Conservation (phyloP, 2,329 filamentous ascomycete species). For the Orbilia javanica region DNA sequence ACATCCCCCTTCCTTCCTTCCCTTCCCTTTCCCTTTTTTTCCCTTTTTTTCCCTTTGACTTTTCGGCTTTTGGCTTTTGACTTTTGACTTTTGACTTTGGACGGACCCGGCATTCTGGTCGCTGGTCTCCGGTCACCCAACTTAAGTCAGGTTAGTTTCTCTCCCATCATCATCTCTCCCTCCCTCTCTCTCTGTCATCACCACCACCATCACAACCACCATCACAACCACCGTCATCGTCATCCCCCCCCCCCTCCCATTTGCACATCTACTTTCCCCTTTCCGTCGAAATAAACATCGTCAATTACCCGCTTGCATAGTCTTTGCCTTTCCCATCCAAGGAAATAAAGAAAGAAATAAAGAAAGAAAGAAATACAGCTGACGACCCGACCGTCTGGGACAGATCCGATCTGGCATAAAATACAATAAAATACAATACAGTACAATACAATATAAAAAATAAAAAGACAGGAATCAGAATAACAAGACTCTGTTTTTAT, state of each 20-base stretch:
- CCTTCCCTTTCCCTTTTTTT: too few species aligned
- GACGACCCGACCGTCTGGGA: conserved; percentile 23
- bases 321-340: neutral
- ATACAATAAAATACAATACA: too few species aligned
- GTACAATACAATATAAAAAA: too few species aligned
- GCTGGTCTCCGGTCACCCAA: too few species aligned
- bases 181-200: neutral
- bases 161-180: neutral
- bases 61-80: neutral
- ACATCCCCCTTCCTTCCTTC: too few species aligned
- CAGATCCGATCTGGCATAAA: too few species aligned
- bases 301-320: neutral
- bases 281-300: neutral
- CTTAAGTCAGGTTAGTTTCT: too few species aligned
- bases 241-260: neutral
- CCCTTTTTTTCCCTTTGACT: neutral
- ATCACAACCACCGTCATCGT: neutral
- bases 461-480: too few species aligned
- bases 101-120: neutral
- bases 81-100: neutral
- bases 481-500: too few species aligned
- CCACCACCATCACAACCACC: neutral
- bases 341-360: too few species aligned
- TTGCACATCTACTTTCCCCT: neutral
- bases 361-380: neutral